These are phyloP conservation scores for Isatis tinctoria DNA, from an alignment of 345 rosid species.

Conservation along the genomic window DNA sequence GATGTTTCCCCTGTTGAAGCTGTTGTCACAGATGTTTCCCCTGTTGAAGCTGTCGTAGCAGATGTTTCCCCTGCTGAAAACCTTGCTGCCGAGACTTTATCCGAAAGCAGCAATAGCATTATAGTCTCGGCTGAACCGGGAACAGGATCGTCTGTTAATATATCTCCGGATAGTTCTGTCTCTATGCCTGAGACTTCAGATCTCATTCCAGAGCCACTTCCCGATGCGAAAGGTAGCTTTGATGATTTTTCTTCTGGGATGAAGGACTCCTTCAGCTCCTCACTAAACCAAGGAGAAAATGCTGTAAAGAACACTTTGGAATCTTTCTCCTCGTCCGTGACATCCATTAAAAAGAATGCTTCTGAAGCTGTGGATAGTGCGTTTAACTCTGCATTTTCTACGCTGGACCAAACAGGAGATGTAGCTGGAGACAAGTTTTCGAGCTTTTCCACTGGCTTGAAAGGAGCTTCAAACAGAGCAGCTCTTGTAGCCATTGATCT, in stretches of 20 bases:
- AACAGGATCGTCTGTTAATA: constrained; percentile 32
- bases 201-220: constrained; percentile 37
- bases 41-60: not conserved
- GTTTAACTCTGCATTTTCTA: constrained; percentile 41
- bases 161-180: constrained; percentile 36
- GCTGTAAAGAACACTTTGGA: constrained; percentile 56
- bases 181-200: constrained; percentile 34
- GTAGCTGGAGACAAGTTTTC: constrained; percentile 45
- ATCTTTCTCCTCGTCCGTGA: constrained; percentile 47
- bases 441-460: constrained; percentile 48
- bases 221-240: constrained; percentile 41
- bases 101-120: constrained; percentile 36
- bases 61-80: constrained; percentile 7
- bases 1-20: constrained; percentile 3
- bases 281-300: constrained; percentile 53
- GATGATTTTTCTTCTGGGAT: constrained; percentile 48
- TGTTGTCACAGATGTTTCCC: not conserved
- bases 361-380: constrained; percentile 56
- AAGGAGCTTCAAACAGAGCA: constrained; percentile 56
- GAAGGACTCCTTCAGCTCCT: constrained; percentile 45
- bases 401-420: constrained; percentile 54
- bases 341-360: constrained; percentile 53
- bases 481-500: constrained; percentile 49
- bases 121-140: constrained; percentile 39
- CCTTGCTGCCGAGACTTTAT: constrained; percentile 33